phyloP scores from a whole-genome alignment of 169 alveolate species.

The Eimeria falciformis region DNA sequence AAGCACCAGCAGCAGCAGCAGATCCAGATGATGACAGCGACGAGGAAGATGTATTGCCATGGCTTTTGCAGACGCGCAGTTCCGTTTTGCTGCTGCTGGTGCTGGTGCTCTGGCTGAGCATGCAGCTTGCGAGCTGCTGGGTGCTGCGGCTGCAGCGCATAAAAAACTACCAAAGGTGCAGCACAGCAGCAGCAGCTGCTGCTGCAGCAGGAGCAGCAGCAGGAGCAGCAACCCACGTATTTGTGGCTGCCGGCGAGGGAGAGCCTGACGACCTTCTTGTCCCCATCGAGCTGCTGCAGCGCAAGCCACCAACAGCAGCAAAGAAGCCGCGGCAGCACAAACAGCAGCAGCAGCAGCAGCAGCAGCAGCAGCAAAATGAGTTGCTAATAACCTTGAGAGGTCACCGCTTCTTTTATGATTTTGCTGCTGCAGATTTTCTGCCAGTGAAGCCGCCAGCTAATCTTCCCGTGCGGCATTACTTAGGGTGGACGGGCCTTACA shows the following conservation, averaged over 20 bases:
- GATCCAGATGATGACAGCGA: background rate
- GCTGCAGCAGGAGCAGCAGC: slow-evolving; percentile 20
- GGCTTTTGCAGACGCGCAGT: slow-evolving; percentile 40
- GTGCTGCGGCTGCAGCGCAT: slow-evolving; percentile 40
- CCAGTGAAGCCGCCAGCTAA: slow-evolving; percentile 31
- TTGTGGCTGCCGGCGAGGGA: slow-evolving; percentile 26
- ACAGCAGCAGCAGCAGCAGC: background rate
- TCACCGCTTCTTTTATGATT: slow-evolving; percentile 29
- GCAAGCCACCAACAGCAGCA: background rate
- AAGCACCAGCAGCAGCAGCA: background rate
- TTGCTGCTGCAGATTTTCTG: background rate
- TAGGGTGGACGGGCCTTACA: slow-evolving; percentile 65
- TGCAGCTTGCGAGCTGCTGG: slow-evolving; percentile 49
- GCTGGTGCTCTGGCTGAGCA: slow-evolving; percentile 15
- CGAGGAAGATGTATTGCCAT: slow-evolving; percentile 20
- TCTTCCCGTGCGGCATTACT: slow-evolving; percentile 36
- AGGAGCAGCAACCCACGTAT: slow-evolving; percentile 46
- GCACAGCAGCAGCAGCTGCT: slow-evolving; percentile 33
- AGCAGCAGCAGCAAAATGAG: slow-evolving; percentile 13
- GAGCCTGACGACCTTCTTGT: slow-evolving; percentile 16
- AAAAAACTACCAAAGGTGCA: slow-evolving; percentile 1
- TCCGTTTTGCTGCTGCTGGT: slow-evolving; percentile 49
- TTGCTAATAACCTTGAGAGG: slow-evolving; percentile 18
- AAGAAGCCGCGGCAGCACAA: background rate
- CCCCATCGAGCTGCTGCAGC: slow-evolving; percentile 47